phyloP scores from a whole-genome alignment of 116 monocot genomes.

The Trichopus zeylanicus region DNA sequence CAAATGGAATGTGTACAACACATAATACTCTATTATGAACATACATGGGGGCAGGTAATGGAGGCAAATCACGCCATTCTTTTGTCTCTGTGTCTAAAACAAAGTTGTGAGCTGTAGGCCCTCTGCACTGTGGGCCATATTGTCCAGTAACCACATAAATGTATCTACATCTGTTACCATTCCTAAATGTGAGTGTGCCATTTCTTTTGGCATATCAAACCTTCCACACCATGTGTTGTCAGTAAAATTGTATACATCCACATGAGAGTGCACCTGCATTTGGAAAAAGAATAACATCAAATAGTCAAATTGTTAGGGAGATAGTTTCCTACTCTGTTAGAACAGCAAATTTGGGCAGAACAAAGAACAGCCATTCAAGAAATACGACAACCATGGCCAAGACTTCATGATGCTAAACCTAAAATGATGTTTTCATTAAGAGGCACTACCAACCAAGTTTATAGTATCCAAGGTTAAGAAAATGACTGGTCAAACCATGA shows the following conservation, averaged over 20 bases:
- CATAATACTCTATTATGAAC: not conserved
- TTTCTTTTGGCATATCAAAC: constrained; percentile 97
- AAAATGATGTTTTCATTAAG: too few species aligned
- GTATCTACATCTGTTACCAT: constrained; percentile 79
- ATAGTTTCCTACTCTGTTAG: not conserved
- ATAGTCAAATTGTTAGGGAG: not conserved
- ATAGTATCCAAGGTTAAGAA: too few species aligned
- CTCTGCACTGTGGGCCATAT: constrained; percentile 95
- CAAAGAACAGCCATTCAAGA: too few species aligned
- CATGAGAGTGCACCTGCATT: constrained; percentile 85
- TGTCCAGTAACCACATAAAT: constrained; percentile 89
- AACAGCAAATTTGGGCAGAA: too few species aligned
- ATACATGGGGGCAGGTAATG: constrained; percentile 81
- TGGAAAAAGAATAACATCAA: not conserved
- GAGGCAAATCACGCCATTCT: constrained; percentile 70
- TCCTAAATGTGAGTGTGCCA: constrained; percentile 97
- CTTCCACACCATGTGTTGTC: constrained; percentile 77
- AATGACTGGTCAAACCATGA: too few species aligned
- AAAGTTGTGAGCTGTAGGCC: constrained; percentile 69
- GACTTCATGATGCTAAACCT: too few species aligned
- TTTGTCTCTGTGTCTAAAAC: constrained; percentile 76
- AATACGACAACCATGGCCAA: too few species aligned
- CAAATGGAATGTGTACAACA: too few species aligned
- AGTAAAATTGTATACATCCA: constrained; percentile 84
- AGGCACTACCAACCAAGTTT: too few species aligned